Base-by-base conservation (phyloP, 352 stramenopile genomes). In the Phytophthora pisi region DNA sequence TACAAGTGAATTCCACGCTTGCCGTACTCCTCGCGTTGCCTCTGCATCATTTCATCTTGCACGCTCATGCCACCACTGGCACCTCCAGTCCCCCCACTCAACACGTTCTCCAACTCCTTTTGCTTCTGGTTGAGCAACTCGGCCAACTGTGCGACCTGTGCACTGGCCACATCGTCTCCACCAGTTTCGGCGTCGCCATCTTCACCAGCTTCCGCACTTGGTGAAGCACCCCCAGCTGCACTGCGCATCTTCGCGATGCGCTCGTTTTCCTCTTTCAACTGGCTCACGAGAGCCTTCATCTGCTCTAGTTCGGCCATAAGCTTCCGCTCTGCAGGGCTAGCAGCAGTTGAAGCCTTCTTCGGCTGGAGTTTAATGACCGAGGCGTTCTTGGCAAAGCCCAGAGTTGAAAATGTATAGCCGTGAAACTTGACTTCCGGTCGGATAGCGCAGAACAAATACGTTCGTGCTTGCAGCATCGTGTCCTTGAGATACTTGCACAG, bases 401-500 rank as follows among this genome's bases (percentile, higher is more conserved):
- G 81, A n/a, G 95, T 98, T 6, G 92, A 93, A 61, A 98, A 98
- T 10, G 93, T 98, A 66, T 98, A 98, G 49, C 88, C 82, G 54
- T 96, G 89, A 64, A 94, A 98, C 67, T 93, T 95, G 42, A 98
- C 92, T 64, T 98, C 94, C 16, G 94, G 94, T 3, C 94, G 89
- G 58, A 98, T 97, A 28, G 93, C 93, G 65, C 92, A 98, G 66
- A 98, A 98, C 24, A 98, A 77, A 64, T 98, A 98, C 6, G 93
- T 98, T 30, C 91, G 70, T 1, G 88, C 89, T 66, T 98, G 92
- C 6, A 98, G 83, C 91, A 98, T 98, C 46, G 93, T 98, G 76
- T 98, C 94, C 72, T 98, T 98, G 45, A 98, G 86, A 77, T 97
- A 98, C 68, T 98, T 98, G 77, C 93, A 98, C 34, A 98, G 68